These are phyloP conservation scores for Rossbeevera mucosa DNA, from an alignment of 768 basidiomycete species.

Conservation along the genomic window DNA sequence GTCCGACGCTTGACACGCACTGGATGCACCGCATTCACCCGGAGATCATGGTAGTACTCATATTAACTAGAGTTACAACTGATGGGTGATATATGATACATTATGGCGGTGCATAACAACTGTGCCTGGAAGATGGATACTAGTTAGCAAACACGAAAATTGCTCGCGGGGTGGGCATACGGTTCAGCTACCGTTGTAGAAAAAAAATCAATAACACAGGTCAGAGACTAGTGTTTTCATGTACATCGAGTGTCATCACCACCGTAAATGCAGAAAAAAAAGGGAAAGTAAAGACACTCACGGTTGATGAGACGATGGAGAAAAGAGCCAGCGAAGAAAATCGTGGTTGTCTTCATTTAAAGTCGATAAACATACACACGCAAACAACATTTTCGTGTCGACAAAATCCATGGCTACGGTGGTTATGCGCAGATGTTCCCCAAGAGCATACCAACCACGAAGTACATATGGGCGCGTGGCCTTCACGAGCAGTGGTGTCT, in stretches of 20 bases:
- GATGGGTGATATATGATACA: not conserved
- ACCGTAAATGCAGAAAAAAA: slow-evolving; percentile 19
- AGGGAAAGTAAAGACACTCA: slow-evolving; percentile 14
- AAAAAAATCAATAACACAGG: slow-evolving; percentile 47
- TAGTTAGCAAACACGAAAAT: slow-evolving; percentile 15
- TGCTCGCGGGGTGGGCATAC: slow-evolving; percentile 9
- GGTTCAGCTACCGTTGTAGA: slow-evolving; percentile 87
- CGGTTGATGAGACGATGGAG: too few relatives aligned
- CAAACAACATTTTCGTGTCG: too few relatives aligned
- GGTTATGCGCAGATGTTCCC: too few relatives aligned
- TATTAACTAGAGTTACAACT: not conserved
- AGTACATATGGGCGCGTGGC: too few relatives aligned
- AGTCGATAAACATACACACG: too few relatives aligned
- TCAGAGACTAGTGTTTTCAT: slow-evolving; percentile 46
- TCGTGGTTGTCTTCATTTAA: too few relatives aligned
- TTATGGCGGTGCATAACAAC: not conserved
- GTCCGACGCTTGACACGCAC: slow-evolving; percentile 4
- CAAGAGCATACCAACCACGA: too few relatives aligned
- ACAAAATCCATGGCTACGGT: too few relatives aligned
- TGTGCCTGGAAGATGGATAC: not conserved
- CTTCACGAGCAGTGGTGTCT: too few relatives aligned
- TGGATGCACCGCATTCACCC: not conserved
- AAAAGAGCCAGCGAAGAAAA: too few relatives aligned
- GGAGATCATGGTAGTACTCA: not conserved
- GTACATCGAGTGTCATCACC: slow-evolving; percentile 67